These are phyloP conservation scores for Exophiala dermatitidis DNA, from an alignment of 2,329 filamentous ascomycete species.

Conservation along the genomic window DNA sequence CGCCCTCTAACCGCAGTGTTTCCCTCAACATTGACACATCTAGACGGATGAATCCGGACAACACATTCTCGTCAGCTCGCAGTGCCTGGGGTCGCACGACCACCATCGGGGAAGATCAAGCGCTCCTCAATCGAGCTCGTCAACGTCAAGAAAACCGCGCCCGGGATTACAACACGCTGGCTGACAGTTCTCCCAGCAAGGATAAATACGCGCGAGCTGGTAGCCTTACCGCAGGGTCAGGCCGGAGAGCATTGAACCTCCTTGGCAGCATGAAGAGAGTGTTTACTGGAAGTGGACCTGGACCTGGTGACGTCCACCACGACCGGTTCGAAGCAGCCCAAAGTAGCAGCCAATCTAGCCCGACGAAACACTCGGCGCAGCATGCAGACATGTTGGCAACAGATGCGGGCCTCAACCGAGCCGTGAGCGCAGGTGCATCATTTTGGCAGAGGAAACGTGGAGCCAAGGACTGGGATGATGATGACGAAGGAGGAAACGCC, in stretches of 20 bases:
- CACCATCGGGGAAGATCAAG: conserved; percentile 16
- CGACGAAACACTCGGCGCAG: conserved; percentile 15
- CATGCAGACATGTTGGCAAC: conserved; percentile 14
- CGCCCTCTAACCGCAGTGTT: conserved; percentile 25
- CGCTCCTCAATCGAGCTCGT: conserved; percentile 15
- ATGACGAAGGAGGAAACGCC: conserved; percentile 26
- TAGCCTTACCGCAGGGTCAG: conserved; percentile 48
- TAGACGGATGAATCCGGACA: conserved; percentile 2
- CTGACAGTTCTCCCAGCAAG: conserved; percentile 27
- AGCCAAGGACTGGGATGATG: conserved; percentile 46
- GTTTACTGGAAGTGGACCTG: conserved; percentile 42
- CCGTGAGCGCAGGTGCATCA: conserved; percentile 43
- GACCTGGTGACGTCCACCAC: conserved; percentile 28
- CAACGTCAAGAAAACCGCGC: conserved; percentile 11
- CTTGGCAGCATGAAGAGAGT: conserved; percentile 61
- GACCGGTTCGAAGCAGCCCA: conserved; percentile 19
- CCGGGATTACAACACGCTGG: conserved; percentile 18
- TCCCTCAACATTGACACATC: conserved; percentile 18
- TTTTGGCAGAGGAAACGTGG: conserved; percentile 46
- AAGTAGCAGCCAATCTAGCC: conserved; percentile 18
- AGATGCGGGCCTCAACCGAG: conserved; percentile 35
- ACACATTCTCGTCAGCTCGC: conserved; percentile 18
- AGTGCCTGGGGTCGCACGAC: conserved; percentile 8
- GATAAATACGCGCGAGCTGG: conserved; percentile 36
- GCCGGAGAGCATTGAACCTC: conserved; percentile 58